phyloP scores from a whole-genome alignment of 768 basidiomycete species.

The Tephrocybe sp. region DNA sequence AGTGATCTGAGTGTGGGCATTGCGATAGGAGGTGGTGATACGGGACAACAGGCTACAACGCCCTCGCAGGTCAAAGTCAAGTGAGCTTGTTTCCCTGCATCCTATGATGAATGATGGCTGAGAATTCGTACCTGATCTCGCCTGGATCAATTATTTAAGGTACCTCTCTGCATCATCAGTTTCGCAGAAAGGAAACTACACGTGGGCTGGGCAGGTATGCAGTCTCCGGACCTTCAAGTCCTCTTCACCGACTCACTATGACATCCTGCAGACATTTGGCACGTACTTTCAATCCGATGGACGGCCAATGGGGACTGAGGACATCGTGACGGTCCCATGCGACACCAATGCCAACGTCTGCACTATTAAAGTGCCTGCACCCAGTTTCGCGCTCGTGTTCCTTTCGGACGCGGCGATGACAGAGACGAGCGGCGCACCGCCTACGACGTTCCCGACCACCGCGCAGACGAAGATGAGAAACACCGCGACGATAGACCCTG shows the following conservation, averaged over 20 bases:
- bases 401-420: slow-evolving; percentile 41
- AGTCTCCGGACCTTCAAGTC: background rate
- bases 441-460: slow-evolving; percentile 58
- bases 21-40: background rate
- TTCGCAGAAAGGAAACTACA: slow-evolving; percentile 61
- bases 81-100: slow-evolving; percentile 4
- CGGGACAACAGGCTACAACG: background rate
- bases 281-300: slow-evolving; percentile 66
- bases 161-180: slow-evolving; percentile 59
- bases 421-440: slow-evolving; percentile 22
- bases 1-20: slow-evolving; percentile 37
- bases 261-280: slow-evolving; percentile 52
- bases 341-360: slow-evolving; percentile 54
- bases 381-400: slow-evolving; percentile 76
- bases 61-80: slow-evolving; percentile 11
- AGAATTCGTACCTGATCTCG: background rate
- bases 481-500: slow-evolving; percentile 55
- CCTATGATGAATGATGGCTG: background rate
- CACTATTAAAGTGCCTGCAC: slow-evolving; percentile 62
- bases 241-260: background rate
- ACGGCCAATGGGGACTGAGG: slow-evolving; percentile 52
- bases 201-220: slow-evolving; percentile 74
- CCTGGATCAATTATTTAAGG: slow-evolving; percentile 24
- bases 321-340: slow-evolving; percentile 65
- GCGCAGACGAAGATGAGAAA: slow-evolving; percentile 54